These are phyloP conservation scores for Phellopilus nigrolimitatus DNA, from an alignment of 1,284 basidiomycete genomes.

Conservation along the genomic window DNA sequence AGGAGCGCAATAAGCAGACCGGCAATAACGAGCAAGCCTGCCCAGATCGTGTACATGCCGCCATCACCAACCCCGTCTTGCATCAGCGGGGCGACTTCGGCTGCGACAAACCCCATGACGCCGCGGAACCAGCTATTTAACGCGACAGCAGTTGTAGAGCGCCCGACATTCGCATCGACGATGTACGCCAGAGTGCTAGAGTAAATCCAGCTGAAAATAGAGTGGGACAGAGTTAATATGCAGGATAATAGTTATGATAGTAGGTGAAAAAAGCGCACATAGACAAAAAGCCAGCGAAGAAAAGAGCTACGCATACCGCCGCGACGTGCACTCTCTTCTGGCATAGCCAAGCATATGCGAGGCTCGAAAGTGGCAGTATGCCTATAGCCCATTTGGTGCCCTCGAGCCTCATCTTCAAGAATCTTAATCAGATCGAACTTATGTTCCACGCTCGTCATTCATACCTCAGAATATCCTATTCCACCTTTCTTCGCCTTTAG, in stretches of 20 bases:
- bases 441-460: too few relatives aligned
- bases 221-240: conserved; percentile 19
- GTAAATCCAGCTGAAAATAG: conserved; percentile 55
- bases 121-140: conserved; percentile 71
- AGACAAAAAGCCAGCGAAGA: conserved; percentile 62
- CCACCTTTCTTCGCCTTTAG: conserved; percentile 60
- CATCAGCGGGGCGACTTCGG: conserved; percentile 59
- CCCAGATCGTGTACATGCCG: conserved; percentile 73
- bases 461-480: conserved; percentile 60
- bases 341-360: conserved; percentile 77
- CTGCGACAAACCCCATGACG: conserved; percentile 61
- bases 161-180: conserved; percentile 73
- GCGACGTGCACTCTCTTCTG: conserved; percentile 60
- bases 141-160: conserved; percentile 66
- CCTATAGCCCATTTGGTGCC: conserved; percentile 54
- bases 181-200: conserved; percentile 69
- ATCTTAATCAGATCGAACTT: too few relatives aligned
- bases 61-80: conserved; percentile 58
- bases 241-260: conserved; percentile 19
- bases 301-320: conserved; percentile 57
- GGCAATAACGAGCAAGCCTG: conserved; percentile 51
- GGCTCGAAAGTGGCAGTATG: conserved; percentile 52
- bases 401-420: conserved; percentile 68
- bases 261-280: conserved; percentile 43
- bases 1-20: conserved; percentile 52